Percentiles rank a stretch among this genome's conserved stretches.
Conservation (phyloP, 2,329 filamentous ascomycete species). For the Basipetospora chlamydospora region DNA sequence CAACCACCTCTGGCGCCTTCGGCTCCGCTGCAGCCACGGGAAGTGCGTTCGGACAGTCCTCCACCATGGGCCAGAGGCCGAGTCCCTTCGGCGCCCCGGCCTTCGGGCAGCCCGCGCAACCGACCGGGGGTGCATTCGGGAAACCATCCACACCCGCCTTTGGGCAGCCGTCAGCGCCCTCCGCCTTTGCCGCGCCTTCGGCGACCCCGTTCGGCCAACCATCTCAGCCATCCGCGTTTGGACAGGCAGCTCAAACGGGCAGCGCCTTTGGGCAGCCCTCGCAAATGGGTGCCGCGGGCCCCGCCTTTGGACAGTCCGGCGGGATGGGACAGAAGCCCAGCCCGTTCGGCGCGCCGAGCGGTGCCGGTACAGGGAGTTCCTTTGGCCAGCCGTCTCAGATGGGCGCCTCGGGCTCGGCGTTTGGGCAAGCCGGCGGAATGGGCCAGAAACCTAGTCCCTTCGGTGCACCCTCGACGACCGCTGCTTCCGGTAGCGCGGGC, state of each 20-base stretch:
- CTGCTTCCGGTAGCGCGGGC: neutral
- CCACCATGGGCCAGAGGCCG: constrained; percentile 18
- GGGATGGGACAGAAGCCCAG: constrained; percentile 17
- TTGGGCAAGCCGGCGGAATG: neutral
- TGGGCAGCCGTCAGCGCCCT: constrained; percentile 11
- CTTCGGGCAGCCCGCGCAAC: constrained; percentile 14
- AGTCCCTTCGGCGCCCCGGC: constrained; percentile 5
- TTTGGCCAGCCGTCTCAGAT: constrained; percentile 13
- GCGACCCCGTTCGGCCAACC: constrained; percentile 4
- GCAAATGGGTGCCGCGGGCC: constrained; percentile 5
- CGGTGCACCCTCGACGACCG: constrained; percentile 10
- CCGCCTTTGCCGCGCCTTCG: constrained; percentile 13
- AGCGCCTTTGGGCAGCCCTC: constrained; percentile 11
- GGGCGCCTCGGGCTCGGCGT: neutral
- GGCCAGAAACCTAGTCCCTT: constrained; percentile 23
- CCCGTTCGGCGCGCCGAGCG: constrained; percentile 16
- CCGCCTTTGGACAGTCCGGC: constrained; percentile 3
- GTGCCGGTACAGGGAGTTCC: constrained; percentile 8
- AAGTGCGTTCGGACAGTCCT: constrained; percentile 17
- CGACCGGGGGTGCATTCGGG: constrained; percentile 9
- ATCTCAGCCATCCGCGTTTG: constrained; percentile 3
- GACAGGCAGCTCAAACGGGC: constrained; percentile 2
- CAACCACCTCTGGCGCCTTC: constrained; percentile 17
- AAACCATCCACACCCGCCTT: constrained; percentile 13
- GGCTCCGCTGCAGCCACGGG: constrained; percentile 18